A percentile compares a stretch with the other conserved stretches of the same genome.
These are phyloP conservation scores for Yamadazyma siamensis DNA, from an alignment of 1,139 yeast genomes.

Conservation along the genomic window DNA sequence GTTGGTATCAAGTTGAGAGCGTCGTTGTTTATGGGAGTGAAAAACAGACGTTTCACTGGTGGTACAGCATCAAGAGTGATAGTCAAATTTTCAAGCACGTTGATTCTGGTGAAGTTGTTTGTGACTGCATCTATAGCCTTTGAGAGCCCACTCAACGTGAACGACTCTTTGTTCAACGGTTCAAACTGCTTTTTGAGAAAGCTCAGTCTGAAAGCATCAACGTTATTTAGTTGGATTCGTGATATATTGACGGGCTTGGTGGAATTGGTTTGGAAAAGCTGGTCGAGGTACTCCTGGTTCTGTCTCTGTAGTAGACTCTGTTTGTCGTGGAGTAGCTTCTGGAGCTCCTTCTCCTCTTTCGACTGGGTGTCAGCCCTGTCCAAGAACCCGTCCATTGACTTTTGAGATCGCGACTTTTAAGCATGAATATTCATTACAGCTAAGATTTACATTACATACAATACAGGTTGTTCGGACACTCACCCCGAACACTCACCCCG, in stretches of 20 bases:
- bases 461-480: conserved; percentile 4
- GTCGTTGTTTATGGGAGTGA: conserved; percentile 8
- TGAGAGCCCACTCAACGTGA: conserved; percentile 37
- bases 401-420: conserved; percentile 19
- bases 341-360: conserved; percentile 30
- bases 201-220: conserved; percentile 46
- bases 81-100: conserved; percentile 43
- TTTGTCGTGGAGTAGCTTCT: conserved; percentile 26
- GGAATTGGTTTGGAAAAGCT: conserved; percentile 38
- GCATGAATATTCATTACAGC: too few relatives aligned
- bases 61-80: conserved; percentile 37
- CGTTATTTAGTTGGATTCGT: conserved; percentile 55
- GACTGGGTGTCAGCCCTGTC: conserved; percentile 13
- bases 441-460: too few relatives aligned
- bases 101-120: conserved; percentile 38
- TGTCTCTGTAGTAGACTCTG: conserved; percentile 36
- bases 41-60: conserved; percentile 2
- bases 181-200: conserved; percentile 54
- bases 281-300: conserved; percentile 36
- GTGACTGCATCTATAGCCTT: conserved; percentile 40
- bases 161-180: conserved; percentile 39
- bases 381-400: conserved; percentile 9
- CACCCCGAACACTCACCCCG: too few relatives aligned
- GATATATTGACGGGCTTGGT: conserved; percentile 43
- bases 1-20: conserved; percentile 50